phyloP scores from a whole-genome alignment of 148 eudicot species.

The Selenicereus undatus region DNA sequence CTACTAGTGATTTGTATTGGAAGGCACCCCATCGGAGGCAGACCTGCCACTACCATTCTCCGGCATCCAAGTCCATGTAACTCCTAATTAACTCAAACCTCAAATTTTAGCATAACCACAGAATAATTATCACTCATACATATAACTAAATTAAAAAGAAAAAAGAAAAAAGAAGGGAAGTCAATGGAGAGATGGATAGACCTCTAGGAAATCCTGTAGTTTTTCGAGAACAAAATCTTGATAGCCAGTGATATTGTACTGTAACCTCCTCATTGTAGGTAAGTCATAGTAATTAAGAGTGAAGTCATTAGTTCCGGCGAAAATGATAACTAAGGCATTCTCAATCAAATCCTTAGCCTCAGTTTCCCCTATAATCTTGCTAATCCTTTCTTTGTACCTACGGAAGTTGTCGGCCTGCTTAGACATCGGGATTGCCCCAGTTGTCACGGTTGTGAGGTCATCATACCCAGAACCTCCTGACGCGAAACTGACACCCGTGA shows the following conservation, averaged over 20 bases:
- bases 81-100: conserved; percentile 33
- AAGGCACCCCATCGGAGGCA: conserved; percentile 60
- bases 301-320: conserved; percentile 57
- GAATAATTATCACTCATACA: no score
- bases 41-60: conserved; percentile 40
- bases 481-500: conserved; percentile 47
- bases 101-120: conserved; percentile 4
- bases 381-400: conserved; percentile 31
- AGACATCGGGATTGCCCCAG: conserved; percentile 32
- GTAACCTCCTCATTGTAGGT: conserved; percentile 31
- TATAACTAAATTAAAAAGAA: no score
- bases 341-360: conserved; percentile 36
- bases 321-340: conserved; percentile 33
- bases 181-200: no score
- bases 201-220: conserved; percentile 41
- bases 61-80: conserved; percentile 45
- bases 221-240: conserved; percentile 39
- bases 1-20: conserved; percentile 45
- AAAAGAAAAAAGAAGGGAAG: no score
- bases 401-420: conserved; percentile 33
- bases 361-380: conserved; percentile 27
- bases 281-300: conserved; percentile 45
- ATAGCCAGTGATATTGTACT: conserved; percentile 32
- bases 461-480: conserved; percentile 53
- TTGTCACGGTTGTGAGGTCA: conserved; percentile 19